Evolutionary conservation across 768 basidiomycete species (phyloP).

Genomic region (button mushroom (Agaricus bisporus)): DNA sequence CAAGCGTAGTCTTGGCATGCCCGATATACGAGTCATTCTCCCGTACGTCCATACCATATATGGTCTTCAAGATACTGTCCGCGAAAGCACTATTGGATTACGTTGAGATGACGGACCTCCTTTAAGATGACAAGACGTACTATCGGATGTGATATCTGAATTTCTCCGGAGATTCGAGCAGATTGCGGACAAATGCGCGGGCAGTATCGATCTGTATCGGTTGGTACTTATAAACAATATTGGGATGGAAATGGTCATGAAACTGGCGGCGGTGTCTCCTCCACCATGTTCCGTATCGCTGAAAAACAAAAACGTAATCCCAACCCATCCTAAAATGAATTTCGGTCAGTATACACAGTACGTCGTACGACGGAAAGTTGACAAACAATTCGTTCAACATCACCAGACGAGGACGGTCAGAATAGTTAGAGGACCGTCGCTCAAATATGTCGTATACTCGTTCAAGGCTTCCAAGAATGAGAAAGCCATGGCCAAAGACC

Average conservation of each 20-base stretch:
- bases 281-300: slow-evolving; percentile 8
- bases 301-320: background rate
- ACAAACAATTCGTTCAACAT: slow-evolving; percentile 8
- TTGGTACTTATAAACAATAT: background rate
- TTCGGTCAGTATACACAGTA: background rate
- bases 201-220: slow-evolving; percentile 1
- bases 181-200: background rate
- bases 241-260: slow-evolving; percentile 9
- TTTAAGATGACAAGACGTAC: slow-evolving; percentile 18
- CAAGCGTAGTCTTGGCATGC: slow-evolving; percentile 22
- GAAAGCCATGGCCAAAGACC: slow-evolving; percentile 9
- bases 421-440: slow-evolving; percentile 2
- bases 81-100: slow-evolving; percentile 26
- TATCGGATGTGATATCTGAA: slow-evolving; percentile 34
- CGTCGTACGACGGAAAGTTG: background rate
- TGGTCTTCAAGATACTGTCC: slow-evolving; percentile 22
- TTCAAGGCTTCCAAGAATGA: slow-evolving; percentile 3
- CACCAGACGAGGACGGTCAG: background rate
- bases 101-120: background rate
- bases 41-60: slow-evolving; percentile 27
- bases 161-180: slow-evolving; percentile 6
- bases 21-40: slow-evolving; percentile 29
- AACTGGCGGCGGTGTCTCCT: slow-evolving; percentile 10
- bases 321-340: slow-evolving; percentile 4
- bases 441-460: slow-evolving; percentile 1